phyloP scores from a whole-genome alignment of 768 basidiomycete genomes.

The Xerocomus potaroensis region DNA sequence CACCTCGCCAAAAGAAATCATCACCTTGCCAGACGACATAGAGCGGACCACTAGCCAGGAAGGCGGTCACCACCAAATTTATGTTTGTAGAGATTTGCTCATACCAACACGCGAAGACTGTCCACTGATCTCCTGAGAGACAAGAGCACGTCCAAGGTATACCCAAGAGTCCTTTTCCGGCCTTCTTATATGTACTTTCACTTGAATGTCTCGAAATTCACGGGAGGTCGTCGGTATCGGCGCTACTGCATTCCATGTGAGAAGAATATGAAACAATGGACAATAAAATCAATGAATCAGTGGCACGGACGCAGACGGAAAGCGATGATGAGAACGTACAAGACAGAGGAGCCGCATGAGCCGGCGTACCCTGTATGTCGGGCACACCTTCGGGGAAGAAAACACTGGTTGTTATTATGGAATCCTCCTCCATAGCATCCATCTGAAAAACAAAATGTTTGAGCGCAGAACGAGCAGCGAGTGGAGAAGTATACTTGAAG shows the following conservation, averaged over 20 bases:
- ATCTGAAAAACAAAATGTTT: constrained; percentile 16
- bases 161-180: constrained; percentile 79
- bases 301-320: background rate
- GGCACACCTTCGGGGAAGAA: constrained; percentile 18
- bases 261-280: background rate
- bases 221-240: constrained; percentile 32
- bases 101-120: constrained; percentile 79
- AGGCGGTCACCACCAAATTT: constrained; percentile 6
- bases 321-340: constrained; percentile 17
- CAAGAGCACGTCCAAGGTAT: constrained; percentile 74
- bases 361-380: constrained; percentile 16
- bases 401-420: constrained; percentile 19
- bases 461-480: background rate
- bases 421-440: constrained; percentile 35
- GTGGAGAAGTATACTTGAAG: constrained; percentile 2
- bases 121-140: constrained; percentile 69
- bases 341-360: constrained; percentile 12
- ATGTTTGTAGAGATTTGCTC: constrained; percentile 24
- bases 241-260: constrained; percentile 13
- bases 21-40: constrained; percentile 59
- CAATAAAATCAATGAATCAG: constrained; percentile 9
- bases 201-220: constrained; percentile 74
- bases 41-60: constrained; percentile 35
- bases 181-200: constrained; percentile 79
- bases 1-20: constrained; percentile 70